Evolutionary conservation across 2,329 filamentous ascomycete genomes (phyloP).

Genomic region (Fusarium tupiense): DNA sequence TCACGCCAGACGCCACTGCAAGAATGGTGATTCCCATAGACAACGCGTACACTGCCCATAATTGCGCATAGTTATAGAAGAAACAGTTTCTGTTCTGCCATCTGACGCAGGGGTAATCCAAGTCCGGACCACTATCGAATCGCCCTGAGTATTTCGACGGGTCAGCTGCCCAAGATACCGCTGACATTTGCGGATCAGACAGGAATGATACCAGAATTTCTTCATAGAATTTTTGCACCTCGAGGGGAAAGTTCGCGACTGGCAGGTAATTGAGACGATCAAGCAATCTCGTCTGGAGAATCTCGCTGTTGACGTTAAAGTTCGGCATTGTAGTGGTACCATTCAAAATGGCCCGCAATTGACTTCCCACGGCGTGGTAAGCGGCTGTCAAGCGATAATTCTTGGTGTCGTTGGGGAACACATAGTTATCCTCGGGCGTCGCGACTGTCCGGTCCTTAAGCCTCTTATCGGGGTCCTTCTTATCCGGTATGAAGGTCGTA

Average conservation of each 20-base stretch:
- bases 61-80: constrained; percentile 32
- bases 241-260: constrained; percentile 21
- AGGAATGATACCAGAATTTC: constrained; percentile 40
- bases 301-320: constrained; percentile 27
- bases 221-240: constrained; percentile 41
- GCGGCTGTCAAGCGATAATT: constrained; percentile 35
- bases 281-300: constrained; percentile 35
- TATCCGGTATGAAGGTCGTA: constrained; percentile 22
- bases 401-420: constrained; percentile 26
- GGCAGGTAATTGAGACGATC: constrained; percentile 38
- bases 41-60: constrained; percentile 38
- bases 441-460: constrained; percentile 35
- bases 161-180: constrained; percentile 39
- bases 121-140: background rate
- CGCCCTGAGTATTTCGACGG: constrained; percentile 24
- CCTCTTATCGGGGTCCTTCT: constrained; percentile 25
- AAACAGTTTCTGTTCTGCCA: constrained; percentile 35
- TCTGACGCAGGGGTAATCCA: constrained; percentile 29
- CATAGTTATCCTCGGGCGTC: constrained; percentile 30
- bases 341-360: constrained; percentile 33
- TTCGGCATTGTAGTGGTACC: constrained; percentile 39
- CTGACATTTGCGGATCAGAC: constrained; percentile 40
- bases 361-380: constrained; percentile 36
- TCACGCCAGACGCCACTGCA: constrained; percentile 28
- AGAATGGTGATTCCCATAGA: constrained; percentile 37